Conservation (phyloP, 352 stramenopile species). For the Globisporangium megalacanthum region DNA sequence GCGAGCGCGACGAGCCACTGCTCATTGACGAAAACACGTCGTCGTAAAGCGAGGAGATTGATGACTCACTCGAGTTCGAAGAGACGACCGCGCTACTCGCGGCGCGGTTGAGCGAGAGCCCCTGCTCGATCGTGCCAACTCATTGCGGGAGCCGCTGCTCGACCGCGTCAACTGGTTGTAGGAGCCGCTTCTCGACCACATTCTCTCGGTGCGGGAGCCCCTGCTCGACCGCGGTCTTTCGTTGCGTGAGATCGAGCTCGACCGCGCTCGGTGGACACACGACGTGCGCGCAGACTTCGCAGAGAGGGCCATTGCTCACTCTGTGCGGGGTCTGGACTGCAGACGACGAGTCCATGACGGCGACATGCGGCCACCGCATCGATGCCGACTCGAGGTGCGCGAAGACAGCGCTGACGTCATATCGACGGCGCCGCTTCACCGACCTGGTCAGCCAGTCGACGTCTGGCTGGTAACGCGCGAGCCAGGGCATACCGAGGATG, state of each 20-base stretch:
- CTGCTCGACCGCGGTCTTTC: conserved; percentile 7
- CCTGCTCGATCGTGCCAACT: too few species aligned
- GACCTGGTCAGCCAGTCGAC: conserved; percentile 10
- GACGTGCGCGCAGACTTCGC: background rate
- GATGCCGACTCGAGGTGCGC: background rate
- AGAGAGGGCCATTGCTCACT: background rate
- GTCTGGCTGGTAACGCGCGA: too few species aligned
- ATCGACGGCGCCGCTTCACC: conserved; percentile 5
- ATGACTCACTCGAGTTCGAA: background rate
- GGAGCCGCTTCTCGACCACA: too few species aligned
- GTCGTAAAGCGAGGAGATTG: background rate
- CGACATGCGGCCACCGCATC: background rate
- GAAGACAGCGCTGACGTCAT: conserved; percentile 7
- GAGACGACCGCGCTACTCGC: too few species aligned
- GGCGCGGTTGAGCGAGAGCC: background rate
- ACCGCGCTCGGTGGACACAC: background rate
- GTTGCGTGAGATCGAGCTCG: background rate
- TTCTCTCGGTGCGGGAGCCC: conserved; percentile 1
- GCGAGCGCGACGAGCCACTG: background rate
- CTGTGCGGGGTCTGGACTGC: background rate
- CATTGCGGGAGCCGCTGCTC: too few species aligned
- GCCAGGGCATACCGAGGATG: too few species aligned
- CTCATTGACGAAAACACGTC: background rate
- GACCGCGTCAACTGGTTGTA: too few species aligned
- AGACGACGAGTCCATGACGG: conserved; percentile 16